Base-by-base conservation (phyloP, 257 asterid species). In the Solanum dulcamara region DNA sequence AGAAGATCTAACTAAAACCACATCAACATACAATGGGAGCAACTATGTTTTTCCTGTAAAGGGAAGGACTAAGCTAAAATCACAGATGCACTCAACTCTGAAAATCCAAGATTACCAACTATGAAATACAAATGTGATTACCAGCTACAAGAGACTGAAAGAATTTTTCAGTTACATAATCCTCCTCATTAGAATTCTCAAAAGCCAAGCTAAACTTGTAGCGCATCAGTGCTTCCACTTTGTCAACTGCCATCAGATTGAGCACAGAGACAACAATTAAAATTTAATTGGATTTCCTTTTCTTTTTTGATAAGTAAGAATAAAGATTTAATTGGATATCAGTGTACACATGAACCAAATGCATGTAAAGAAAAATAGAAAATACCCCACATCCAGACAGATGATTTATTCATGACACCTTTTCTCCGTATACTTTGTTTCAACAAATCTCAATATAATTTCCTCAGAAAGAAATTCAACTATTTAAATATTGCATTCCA, bases 121-220 rank as follows among this genome's bases (percentile, higher is more conserved):
- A 68, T 72, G 83, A 83, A 60, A 30, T 46, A 84, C 48, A 62
- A 77, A 83, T 57, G 64, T 14, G 83, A 42, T 87, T 96, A 96
- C 99, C 99, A 24, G 99, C 98, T 86, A 96, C 99, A 81, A 96
- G 98, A 51, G 98, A 94, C 91, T 96, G 98, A 89, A 95, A 96
- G 88, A 89, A 96, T 79, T 96, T 96, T 70, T 96, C 99, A 7
- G 99, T 96, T 59, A 96, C 99, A 88, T 96, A 96, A 89, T 96
- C 99, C 90, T 96, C 98, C 89, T 93, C 98, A 37, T 94, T 96
- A 66, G 99, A 96, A 90, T 96, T 96, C 91, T 96, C 99, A 86
- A 96, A 96, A 81, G 99, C 97, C 94, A 96, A 93, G 93, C 99
- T 94, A 89, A 96, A 96, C 85, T 91, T 95, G 90, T 96, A 96